Base-by-base conservation (phyloP, 306 rosid species). In the Vigna unguiculata region DNA sequence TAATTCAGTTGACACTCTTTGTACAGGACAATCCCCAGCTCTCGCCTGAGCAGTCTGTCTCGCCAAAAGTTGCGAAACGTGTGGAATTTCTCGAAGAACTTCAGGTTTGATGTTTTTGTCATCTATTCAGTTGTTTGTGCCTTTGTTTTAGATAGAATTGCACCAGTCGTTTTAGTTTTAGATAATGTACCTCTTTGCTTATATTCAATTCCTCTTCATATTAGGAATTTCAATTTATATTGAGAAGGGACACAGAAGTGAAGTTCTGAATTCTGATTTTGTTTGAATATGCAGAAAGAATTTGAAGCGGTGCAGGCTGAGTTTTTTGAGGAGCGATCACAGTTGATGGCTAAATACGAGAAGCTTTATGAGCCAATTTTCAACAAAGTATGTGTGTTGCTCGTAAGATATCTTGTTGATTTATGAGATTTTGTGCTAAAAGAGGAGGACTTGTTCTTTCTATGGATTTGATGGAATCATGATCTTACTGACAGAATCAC, bases 291-390 rank as follows among this genome's bases (percentile, higher is more conserved):
- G 78, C 80, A 87, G 91, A 41, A 20, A 4, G 54, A 74, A 59
- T 85, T 84, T 69, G 80, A 84, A 30, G 82, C 74, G 54, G 49
- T 82, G 65, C 82, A 82, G 78, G 67, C 82, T n/a, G 80, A 85
- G 74, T 82, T 80, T 61, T 69, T 87, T 68, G 87, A 85, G 77
- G 91, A 87, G 71, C 71, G 87, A 65, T 83, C 87, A 11, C 43
- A 59, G 58, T 78, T 87, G 82, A 87, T 85, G 81, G 87, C 82
- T 74, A 87, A 78, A 77, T 87, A 87, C 80, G 85, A 77, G 61
- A 82, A 83, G 71, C 85, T 74, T 69, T 82, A 80, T 66, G 85
- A 78, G 69, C 87, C 85, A 6, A 74, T 85, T 45, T 87, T 82
- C 84, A 21, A 80, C 47, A 83, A 87, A 83, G 91, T 87, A 73